Percentiles rank a stretch among this genome's conserved stretches.
Evolutionary conservation across 148 eudicot species (phyloP).

Genomic region (Spergularia bocconei): DNA sequence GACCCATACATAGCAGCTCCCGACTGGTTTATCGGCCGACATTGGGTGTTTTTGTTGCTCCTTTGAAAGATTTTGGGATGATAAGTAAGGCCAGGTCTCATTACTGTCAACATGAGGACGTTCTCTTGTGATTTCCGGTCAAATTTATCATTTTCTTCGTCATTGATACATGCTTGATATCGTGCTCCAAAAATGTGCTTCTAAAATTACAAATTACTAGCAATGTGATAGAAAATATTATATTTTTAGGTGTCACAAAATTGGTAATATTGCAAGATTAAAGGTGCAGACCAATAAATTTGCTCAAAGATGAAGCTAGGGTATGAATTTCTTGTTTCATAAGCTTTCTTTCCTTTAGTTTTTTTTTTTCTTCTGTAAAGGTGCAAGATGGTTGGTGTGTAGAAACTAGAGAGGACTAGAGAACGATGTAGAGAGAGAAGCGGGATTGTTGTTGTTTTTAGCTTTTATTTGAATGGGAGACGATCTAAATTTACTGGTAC

Average conservation of each 20-base stretch:
- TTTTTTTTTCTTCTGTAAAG: not conserved
- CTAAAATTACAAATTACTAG: too few species aligned
- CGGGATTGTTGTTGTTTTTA: slow-evolving; percentile 19
- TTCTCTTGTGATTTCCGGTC: not conserved
- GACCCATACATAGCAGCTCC: slow-evolving; percentile 35
- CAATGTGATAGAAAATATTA: not conserved
- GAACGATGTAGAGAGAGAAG: slow-evolving; percentile 12
- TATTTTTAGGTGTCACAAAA: not conserved
- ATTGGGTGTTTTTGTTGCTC: slow-evolving; percentile 16
- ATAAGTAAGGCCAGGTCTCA: not conserved
- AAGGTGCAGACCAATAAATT: too few species aligned
- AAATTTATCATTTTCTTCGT: slow-evolving; percentile 16
- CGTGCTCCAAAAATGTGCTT: not conserved
- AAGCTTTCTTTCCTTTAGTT: not conserved
- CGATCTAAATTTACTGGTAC: not conserved
- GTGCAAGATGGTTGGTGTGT: slow-evolving; percentile 17
- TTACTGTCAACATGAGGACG: slow-evolving; percentile 6
- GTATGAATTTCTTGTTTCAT: not conserved
- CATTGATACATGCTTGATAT: slow-evolving; percentile 14
- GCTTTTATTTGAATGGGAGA: slow-evolving; percentile 17
- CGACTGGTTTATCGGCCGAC: slow-evolving; percentile 10
- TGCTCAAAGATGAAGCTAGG: slow-evolving; percentile 7
- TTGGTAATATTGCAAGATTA: too few species aligned
- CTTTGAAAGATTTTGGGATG: not conserved
- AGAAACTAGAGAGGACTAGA: not conserved